Evolutionary conservation across 2,329 filamentous ascomycete species (phyloP).

Genomic region (Metarhizium humberi): DNA sequence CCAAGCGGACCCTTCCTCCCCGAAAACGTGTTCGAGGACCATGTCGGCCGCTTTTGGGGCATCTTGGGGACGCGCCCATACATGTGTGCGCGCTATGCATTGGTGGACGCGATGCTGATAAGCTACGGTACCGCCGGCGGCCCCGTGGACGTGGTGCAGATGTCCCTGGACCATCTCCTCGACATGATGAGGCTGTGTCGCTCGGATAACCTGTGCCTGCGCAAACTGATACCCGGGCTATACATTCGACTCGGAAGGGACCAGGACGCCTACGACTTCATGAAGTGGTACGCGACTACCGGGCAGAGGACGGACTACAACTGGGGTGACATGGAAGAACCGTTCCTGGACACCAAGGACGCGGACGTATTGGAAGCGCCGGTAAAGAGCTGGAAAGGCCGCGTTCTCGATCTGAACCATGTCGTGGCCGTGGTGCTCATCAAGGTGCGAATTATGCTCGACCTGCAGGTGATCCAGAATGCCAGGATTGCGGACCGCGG

Average conservation of each 20-base stretch:
- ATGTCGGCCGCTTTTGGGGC: constrained; percentile 27
- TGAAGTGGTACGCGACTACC: constrained; percentile 22
- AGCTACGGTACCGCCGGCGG: constrained; percentile 19
- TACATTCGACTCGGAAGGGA: constrained; percentile 36
- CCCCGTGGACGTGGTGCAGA: constrained; percentile 14
- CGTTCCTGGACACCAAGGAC: constrained; percentile 23
- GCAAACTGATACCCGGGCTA: constrained; percentile 28
- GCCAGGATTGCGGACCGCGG: constrained; percentile 4
- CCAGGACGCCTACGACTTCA: constrained; percentile 37
- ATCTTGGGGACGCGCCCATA: constrained; percentile 30
- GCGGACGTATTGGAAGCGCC: constrained; percentile 31
- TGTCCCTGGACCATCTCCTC: constrained; percentile 26
- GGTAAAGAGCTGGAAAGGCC: not conserved
- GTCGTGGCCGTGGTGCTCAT: constrained; percentile 8
- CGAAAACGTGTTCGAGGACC: not conserved
- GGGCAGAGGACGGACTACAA: constrained; percentile 8
- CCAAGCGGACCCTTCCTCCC: not conserved
- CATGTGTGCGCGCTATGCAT: constrained; percentile 24
- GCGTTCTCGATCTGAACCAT: not conserved
- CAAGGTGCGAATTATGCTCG: constrained; percentile 16
- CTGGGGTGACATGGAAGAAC: constrained; percentile 10
- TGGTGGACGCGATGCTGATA: constrained; percentile 22
- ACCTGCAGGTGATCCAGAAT: constrained; percentile 13
- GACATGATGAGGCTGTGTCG: constrained; percentile 35
- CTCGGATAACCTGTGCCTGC: constrained; percentile 33